A percentile compares a stretch with the other conserved stretches of the same genome.
Evolutionary conservation across 176 grass and related monocot genomes (phyloP).

Genomic region (Phyllostachys edulis): DNA sequence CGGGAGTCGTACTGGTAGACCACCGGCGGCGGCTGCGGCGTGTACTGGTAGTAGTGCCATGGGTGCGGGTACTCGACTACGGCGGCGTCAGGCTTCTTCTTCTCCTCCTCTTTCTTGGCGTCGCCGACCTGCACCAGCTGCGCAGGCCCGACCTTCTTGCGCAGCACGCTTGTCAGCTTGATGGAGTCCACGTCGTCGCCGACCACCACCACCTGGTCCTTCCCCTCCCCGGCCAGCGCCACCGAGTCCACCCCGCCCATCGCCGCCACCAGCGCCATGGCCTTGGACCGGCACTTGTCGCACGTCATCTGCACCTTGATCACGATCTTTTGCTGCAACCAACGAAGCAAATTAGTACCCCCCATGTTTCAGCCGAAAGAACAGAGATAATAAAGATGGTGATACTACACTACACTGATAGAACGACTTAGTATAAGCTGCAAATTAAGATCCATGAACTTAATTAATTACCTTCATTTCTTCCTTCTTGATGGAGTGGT

Average conservation of each 20-base stretch:
- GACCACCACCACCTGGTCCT: constrained; percentile 42
- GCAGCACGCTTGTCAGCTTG: constrained; percentile 37
- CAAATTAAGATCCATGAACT: too few relatives aligned
- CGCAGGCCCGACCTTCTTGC: constrained; percentile 36
- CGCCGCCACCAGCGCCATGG: too few relatives aligned
- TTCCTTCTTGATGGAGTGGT: too few relatives aligned
- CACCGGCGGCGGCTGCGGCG: background rate
- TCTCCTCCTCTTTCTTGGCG: constrained; percentile 9
- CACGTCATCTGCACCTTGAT: too few relatives aligned
- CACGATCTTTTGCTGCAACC: too few relatives aligned
- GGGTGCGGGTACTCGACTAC: background rate
- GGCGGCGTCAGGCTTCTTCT: background rate
- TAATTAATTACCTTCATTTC: too few relatives aligned
- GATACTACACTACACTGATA: too few relatives aligned
- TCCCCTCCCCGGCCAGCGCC: constrained; percentile 35
- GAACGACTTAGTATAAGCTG: too few relatives aligned
- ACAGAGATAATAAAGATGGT: too few relatives aligned
- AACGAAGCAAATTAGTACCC: background rate
- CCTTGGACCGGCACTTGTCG: too few relatives aligned
- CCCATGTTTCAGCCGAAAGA: too few relatives aligned
- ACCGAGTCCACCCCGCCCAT: too few relatives aligned
- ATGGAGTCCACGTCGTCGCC: constrained; percentile 55
- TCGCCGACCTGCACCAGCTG: constrained; percentile 35
- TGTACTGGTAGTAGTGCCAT: background rate
- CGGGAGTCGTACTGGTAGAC: background rate